These are phyloP conservation scores for Podospora conica DNA, from an alignment of 495 filamentous ascomycete genomes.

Conservation along the genomic window DNA sequence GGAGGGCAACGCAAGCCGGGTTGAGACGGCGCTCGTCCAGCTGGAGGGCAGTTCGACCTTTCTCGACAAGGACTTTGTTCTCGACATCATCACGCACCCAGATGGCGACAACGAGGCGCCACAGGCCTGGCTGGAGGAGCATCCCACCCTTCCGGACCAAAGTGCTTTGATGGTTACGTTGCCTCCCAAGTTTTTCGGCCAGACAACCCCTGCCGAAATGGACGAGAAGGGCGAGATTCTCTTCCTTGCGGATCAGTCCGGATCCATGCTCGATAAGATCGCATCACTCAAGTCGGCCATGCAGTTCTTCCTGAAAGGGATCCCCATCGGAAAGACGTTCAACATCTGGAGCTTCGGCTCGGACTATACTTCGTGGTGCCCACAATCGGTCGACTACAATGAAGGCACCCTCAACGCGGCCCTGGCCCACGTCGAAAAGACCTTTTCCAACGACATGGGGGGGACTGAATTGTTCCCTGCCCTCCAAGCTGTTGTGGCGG, in stretches of 20 bases:
- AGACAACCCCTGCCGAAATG: background rate
- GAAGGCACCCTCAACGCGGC: slow-evolving; percentile 4
- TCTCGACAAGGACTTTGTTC: slow-evolving; percentile 18
- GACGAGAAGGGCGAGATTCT: slow-evolving; percentile 8
- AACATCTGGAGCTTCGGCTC: slow-evolving; percentile 20
- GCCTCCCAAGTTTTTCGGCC: slow-evolving; percentile 2
- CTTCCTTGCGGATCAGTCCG: slow-evolving; percentile 15
- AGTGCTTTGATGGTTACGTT: slow-evolving; percentile 15
- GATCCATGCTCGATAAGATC: slow-evolving; percentile 16
- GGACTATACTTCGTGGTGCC: slow-evolving; percentile 2
- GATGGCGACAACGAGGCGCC: slow-evolving; percentile 1
- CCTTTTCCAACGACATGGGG: slow-evolving; percentile 8
- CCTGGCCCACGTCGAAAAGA: background rate
- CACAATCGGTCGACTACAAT: slow-evolving; percentile 10
- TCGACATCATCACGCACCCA: slow-evolving; percentile 7
- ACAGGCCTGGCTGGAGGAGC: slow-evolving; percentile 14
- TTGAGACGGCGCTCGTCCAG: slow-evolving; percentile 7
- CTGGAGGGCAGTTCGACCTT: background rate
- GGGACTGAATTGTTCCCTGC: slow-evolving; percentile 16
- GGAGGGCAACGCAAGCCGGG: background rate
- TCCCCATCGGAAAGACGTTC: slow-evolving; percentile 12
- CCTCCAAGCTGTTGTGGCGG: slow-evolving; percentile 5
- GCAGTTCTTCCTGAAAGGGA: slow-evolving; percentile 17
- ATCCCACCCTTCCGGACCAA: slow-evolving; percentile 8
- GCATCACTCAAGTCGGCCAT: slow-evolving; percentile 10